Evolutionary conservation across 306 rosid species (phyloP).

Genomic region (Mimosa bimucronata): DNA sequence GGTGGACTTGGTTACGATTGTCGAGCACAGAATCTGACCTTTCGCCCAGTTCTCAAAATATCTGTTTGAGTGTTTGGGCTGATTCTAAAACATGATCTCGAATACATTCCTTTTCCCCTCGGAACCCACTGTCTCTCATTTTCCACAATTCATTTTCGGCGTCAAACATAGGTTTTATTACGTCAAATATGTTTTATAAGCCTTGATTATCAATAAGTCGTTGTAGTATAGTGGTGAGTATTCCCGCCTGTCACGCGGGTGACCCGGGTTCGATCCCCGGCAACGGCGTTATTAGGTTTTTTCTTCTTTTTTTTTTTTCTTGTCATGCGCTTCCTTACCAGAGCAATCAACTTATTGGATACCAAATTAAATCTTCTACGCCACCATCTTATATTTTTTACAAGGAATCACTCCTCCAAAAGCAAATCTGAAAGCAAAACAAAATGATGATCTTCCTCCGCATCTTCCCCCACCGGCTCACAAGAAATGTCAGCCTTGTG

Average conservation of each 20-base stretch:
- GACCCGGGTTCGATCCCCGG: conserved; percentile 82
- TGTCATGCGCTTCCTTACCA: neutral
- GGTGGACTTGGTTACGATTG: neutral
- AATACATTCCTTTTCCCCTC: neutral
- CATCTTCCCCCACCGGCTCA: neutral
- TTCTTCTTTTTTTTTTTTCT: neutral
- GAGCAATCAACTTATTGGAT: conserved; percentile 29
- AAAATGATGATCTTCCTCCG: neutral
- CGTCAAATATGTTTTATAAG: neutral
- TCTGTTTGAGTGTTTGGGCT: neutral
- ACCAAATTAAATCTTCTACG: conserved; percentile 38
- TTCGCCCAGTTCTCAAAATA: neutral
- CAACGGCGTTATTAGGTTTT: conserved; percentile 42
- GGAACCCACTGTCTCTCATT: neutral
- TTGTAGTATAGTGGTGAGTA: conserved; percentile 64
- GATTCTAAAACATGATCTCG: too few species aligned
- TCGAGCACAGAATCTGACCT: neutral
- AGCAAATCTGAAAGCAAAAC: neutral
- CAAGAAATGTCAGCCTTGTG: conserved; percentile 54
- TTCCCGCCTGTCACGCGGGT: conserved; percentile 58
- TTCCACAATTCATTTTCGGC: neutral
- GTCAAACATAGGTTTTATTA: neutral
- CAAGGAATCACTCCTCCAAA: conserved; percentile 30
- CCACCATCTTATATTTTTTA: conserved; percentile 26
- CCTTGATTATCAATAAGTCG: neutral